Base-by-base conservation (phyloP, 176 grass and related monocot genomes). In the Bolboschoenus planiculmis region DNA sequence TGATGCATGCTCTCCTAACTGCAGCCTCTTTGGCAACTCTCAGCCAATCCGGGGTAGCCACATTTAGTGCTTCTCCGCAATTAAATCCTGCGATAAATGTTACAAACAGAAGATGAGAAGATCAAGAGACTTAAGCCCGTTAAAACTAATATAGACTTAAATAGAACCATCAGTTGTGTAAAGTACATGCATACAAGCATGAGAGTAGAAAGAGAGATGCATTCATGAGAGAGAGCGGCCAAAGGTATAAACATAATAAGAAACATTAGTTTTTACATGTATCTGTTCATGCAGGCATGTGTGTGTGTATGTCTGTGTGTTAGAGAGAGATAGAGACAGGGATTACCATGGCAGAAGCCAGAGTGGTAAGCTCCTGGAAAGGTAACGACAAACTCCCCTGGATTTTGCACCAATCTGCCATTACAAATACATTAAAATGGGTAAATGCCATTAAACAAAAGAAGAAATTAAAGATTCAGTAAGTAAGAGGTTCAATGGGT, bases 311-410 rank as follows among this genome's bases (percentile, higher is more conserved):
- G 13, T 73, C 10, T 46, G 33, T 57, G 36, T 40, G 55, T 58
- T 10, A 48, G 15, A 59, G 53, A 42, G 44, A 51, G 11, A 54
- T 23, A 78, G 40, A 79, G 77, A 78, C 13, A 86, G 37, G 15
- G 56, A 86, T 83, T 83, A 95, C 97, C 97, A 61, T 93, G 97
- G 40, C 87, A 93, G 78, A 99, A 95, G 53, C 92, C 97, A 1
- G 80, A 39, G 90, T 99, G 92, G 87, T 99, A 99, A 84, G 93
- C 81, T 85, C 97, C 93, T 2, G 97, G 91, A 67, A 99, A 99
- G 71, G 97, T 99, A 82, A 99, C 91, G 57, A 99, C 97, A 44
- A 99, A 99, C 30, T 99, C 97, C 70, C 93, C 97, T 86, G 89
- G 86, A 92, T 99, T 92, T 89, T 99, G 97, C 81, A 99, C 89